Evolutionary conservation across 352 stramenopile species (phyloP).

Genomic region (Thalassiosira mediterranea): DNA sequence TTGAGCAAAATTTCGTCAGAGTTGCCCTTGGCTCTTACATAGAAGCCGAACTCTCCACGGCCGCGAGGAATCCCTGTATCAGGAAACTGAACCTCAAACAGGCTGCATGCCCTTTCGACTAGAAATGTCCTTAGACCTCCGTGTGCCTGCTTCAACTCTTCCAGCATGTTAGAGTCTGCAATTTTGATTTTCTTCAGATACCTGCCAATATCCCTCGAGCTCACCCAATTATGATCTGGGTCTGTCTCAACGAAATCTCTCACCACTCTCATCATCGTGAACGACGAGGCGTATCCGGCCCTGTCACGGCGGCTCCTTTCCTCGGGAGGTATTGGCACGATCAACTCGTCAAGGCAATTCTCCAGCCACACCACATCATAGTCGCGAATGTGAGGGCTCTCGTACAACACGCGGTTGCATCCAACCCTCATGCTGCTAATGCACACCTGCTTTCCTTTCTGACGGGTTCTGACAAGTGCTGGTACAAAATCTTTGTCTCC

Average conservation of each 20-base stretch:
- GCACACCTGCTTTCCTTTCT: constrained; percentile 76
- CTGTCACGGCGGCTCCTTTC: constrained; percentile 29
- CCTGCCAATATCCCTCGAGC: constrained; percentile 66
- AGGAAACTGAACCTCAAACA: constrained; percentile 54
- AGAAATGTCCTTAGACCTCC: constrained; percentile 65
- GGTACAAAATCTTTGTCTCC: constrained; percentile 83
- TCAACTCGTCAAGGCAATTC: constrained; percentile 67
- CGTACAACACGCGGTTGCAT: constrained; percentile 65
- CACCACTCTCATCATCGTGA: constrained; percentile 68
- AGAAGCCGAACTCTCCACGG: constrained; percentile 39
- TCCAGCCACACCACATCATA: constrained; percentile 78
- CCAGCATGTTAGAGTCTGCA: constrained; percentile 54
- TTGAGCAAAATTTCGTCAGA: constrained; percentile 38
- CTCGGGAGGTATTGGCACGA: constrained; percentile 49
- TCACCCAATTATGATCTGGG: constrained; percentile 55
- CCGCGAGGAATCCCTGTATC: constrained; percentile 1
- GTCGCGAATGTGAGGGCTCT: constrained; percentile 71
- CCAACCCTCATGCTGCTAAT: constrained; percentile 65
- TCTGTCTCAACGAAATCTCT: constrained; percentile 66
- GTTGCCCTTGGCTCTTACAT: constrained; percentile 44
- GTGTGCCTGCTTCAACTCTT: constrained; percentile 69
- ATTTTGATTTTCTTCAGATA: constrained; percentile 71
- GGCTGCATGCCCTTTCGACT: constrained; percentile 33
- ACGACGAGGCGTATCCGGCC: constrained; percentile 46
- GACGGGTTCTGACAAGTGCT: constrained; percentile 69